A percentile compares a stretch with the other conserved stretches of the same genome.
Evolutionary conservation across 169 alveolate species (phyloP).

Genomic region (Cryptosporidium bovis): DNA sequence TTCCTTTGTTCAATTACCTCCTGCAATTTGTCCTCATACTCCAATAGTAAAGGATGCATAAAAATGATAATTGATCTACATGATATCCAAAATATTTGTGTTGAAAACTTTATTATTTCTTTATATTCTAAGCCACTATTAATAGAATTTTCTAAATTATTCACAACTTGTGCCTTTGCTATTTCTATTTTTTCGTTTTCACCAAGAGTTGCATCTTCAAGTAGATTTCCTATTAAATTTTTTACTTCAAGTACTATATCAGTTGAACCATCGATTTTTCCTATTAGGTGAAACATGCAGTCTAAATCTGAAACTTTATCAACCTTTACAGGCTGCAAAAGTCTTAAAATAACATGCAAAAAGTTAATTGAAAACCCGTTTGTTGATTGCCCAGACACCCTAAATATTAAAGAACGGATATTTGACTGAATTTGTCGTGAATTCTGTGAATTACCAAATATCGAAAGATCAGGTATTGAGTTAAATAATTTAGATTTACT

Average conservation of each 20-base stretch:
- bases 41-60: conserved; percentile 81
- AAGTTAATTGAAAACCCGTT: conserved; percentile 75
- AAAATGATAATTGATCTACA: conserved; percentile 83
- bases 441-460: conserved; percentile 34
- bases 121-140: conserved; percentile 10
- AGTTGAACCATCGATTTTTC: conserved; percentile 1
- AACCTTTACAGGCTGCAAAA: conserved; percentile 75
- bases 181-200: conserved; percentile 39
- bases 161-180: background rate
- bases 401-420: conserved; percentile 40
- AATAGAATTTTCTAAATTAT: conserved; percentile 22
- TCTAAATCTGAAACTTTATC: conserved; percentile 75
- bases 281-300: conserved; percentile 13
- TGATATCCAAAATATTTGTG: conserved; percentile 88
- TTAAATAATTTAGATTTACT: conserved; percentile 75
- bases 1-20: conserved; percentile 77
- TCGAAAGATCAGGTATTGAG: conserved; percentile 53
- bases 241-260: conserved; percentile 35
- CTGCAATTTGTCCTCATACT: conserved; percentile 68
- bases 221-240: conserved; percentile 51
- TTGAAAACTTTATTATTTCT: conserved; percentile 83
- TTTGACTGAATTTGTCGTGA: conserved; percentile 31
- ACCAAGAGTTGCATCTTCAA: conserved; percentile 65
- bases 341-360: conserved; percentile 67
- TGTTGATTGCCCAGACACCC: conserved; percentile 60